Percentiles rank a stretch among this genome's conserved stretches.
Conservation (phyloP, 169 alveolate genomes). For the Eimeria maxima region DNA sequence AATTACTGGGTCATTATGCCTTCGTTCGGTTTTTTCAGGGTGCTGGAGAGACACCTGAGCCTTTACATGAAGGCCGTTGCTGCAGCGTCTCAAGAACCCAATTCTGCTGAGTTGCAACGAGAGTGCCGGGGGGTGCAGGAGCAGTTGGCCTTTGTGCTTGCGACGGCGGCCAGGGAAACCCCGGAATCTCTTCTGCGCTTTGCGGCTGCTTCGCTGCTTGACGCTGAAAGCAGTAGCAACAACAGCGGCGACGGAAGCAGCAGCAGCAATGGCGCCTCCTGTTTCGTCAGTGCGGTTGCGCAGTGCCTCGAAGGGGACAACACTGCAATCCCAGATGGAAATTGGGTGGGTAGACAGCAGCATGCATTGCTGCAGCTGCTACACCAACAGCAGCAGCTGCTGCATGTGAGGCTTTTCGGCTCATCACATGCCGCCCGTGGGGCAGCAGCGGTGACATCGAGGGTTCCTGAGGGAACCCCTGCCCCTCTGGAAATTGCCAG, state of each 20-base stretch:
- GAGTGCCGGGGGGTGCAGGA: slow-evolving; percentile 67
- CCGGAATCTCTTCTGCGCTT: slow-evolving; percentile 62
- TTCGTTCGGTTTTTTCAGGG: slow-evolving; percentile 20
- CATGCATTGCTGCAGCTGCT: slow-evolving; percentile 69
- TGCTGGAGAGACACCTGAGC: slow-evolving; percentile 47
- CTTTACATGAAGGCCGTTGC: slow-evolving; percentile 60
- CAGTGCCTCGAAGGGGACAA: slow-evolving; percentile 3
- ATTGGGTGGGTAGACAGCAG: neutral
- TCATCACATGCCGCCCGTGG: slow-evolving; percentile 13
- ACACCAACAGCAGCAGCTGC: slow-evolving; percentile 68
- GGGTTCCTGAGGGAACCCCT: slow-evolving; percentile 45
- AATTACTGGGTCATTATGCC: neutral
- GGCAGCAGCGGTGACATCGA: slow-evolving; percentile 40
- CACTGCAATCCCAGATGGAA: slow-evolving; percentile 36
- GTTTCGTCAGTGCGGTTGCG: neutral
- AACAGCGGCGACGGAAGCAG: neutral
- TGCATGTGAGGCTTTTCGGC: slow-evolving; percentile 26
- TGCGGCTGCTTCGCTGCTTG: slow-evolving; percentile 57
- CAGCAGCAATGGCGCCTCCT: slow-evolving; percentile 32
- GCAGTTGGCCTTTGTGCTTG: slow-evolving; percentile 58
- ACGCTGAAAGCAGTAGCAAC: slow-evolving; percentile 5
- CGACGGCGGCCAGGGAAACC: slow-evolving; percentile 71
- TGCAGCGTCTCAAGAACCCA: slow-evolving; percentile 48
- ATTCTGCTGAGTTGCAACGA: slow-evolving; percentile 58
- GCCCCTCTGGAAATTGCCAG: slow-evolving; percentile 16